Base-by-base conservation (phyloP, 352 stramenopile genomes). In the Elongisporangium senticosum region DNA sequence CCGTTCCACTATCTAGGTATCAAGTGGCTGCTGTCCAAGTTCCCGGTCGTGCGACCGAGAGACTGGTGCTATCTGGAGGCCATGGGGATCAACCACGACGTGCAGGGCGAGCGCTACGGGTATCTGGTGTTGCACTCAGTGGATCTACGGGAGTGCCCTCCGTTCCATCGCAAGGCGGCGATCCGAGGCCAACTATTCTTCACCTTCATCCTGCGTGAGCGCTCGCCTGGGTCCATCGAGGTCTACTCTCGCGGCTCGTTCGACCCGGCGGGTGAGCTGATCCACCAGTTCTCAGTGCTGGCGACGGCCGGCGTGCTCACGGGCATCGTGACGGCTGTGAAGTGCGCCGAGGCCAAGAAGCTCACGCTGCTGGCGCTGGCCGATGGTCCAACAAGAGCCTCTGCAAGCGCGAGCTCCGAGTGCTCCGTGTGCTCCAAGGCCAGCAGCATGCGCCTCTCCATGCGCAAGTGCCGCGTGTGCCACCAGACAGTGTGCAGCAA, bases 111-210 rank as follows among this genome's bases (percentile, higher is more conserved):
- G 55, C 70, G 63, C 40, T 58, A 79, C 23, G 75, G 71, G 7
- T 85, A 81, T 55, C 67, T 55, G 43, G 68, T 79, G 55, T 69
- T 67, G 17, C 68, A 81, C 61, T 81, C 73, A 11, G 53, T 83
- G 3, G 70, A 64, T 19, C 43, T 85, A 22, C 60, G 65, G 0
- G 59, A 71, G 7, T 70, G 73, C 49, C 64, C 64, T 8, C 65
- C 55, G 47, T 70, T 85, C 24, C 53, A 69, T 17, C 8, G 51
- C 20, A 67, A 56, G 1, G 54, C 66, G 23, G 56, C 56, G 22
- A 71, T 86, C 49, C 74, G 79, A 1, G 70, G 68, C n/a, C 72
- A 79, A 20, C 64, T 83, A 51, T 85, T 71, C 7, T 66, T 71
- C 33, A 78, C 68, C 48, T 65, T 68, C 3, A 48, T 85, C 23